Evolutionary conservation across 306 rosid species (phyloP).

Genomic region (Carpinus fangiana): DNA sequence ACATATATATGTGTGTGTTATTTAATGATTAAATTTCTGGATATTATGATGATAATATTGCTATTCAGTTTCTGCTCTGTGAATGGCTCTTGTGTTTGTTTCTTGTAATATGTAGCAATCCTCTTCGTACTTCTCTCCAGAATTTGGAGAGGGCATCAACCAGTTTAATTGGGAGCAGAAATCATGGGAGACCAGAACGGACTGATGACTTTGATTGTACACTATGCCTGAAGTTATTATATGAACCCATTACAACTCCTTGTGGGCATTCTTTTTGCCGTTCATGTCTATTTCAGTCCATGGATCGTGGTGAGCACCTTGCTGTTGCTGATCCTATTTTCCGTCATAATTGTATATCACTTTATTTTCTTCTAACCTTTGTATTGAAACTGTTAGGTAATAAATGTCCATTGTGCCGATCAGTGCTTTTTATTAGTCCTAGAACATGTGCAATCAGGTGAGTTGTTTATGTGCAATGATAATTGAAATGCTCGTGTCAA

Average conservation of each 20-base stretch:
- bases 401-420: conserved; percentile 98
- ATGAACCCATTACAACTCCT: conserved; percentile 91
- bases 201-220: conserved; percentile 92
- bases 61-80: background rate
- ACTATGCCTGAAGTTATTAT: conserved; percentile 81
- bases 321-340: conserved; percentile 29
- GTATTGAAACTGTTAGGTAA: conserved; percentile 65
- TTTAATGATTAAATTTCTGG: conserved; percentile 1
- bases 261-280: conserved; percentile 99
- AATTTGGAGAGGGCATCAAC: conserved; percentile 57
- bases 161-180: conserved; percentile 36
- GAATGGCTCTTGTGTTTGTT: conserved; percentile 24
- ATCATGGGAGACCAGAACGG: conserved; percentile 62
- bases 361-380: conserved; percentile 30
- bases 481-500: background rate
- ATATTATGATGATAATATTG: background rate
- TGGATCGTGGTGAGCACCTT: conserved; percentile 78
- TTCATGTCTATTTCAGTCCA: conserved; percentile 86
- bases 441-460: conserved; percentile 86
- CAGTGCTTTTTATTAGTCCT: conserved; percentile 87
- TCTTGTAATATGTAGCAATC: conserved; percentile 58
- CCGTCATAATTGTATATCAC: conserved; percentile 7
- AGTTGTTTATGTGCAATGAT: conserved; percentile 29
- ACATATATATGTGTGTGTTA: conserved; percentile 8
- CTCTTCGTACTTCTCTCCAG: conserved; percentile 68